A percentile compares a stretch with the other conserved stretches of the same genome.
Evolutionary conservation across 2,329 filamentous ascomycete genomes (phyloP).

Genomic region (Xylariales sp.): DNA sequence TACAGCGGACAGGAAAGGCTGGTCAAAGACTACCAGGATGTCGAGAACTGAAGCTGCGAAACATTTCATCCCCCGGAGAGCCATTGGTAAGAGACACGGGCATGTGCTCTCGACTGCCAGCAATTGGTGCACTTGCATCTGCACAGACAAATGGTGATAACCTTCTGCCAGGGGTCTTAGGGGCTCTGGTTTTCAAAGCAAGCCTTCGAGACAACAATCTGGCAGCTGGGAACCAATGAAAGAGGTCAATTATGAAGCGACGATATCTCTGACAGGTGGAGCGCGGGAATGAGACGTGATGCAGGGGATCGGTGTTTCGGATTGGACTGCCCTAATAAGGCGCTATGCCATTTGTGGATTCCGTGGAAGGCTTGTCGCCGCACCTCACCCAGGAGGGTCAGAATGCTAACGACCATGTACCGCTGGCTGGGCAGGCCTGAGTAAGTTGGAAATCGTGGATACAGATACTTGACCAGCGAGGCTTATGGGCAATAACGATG

Average conservation of each 20-base stretch:
- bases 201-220: neutral
- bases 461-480: no score
- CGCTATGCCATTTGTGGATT: neutral
- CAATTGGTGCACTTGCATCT: no score
- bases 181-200: neutral
- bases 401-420: no score
- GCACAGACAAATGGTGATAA: no score
- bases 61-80: neutral
- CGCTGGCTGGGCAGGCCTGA: no score
- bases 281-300: slow-evolving; percentile 6
- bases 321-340: slow-evolving; percentile 1
- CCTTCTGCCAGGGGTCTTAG: neutral
- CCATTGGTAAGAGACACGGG: neutral
- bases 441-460: no score
- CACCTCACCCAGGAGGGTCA: neutral
- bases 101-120: neutral
- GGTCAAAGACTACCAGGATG: neutral
- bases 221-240: slow-evolving; percentile 4
- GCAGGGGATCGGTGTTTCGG: slow-evolving; percentile 9
- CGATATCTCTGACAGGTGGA: slow-evolving; percentile 7
- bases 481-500: no score
- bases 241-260: slow-evolving; percentile 1
- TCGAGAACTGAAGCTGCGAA: neutral
- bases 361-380: slow-evolving; percentile 4
- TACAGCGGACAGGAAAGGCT: neutral